Evolutionary conservation across 2,329 filamentous ascomycete genomes (phyloP), one percentile per base, ranked within the genome.

Genomic region (Diaporthe capsici): DNA sequence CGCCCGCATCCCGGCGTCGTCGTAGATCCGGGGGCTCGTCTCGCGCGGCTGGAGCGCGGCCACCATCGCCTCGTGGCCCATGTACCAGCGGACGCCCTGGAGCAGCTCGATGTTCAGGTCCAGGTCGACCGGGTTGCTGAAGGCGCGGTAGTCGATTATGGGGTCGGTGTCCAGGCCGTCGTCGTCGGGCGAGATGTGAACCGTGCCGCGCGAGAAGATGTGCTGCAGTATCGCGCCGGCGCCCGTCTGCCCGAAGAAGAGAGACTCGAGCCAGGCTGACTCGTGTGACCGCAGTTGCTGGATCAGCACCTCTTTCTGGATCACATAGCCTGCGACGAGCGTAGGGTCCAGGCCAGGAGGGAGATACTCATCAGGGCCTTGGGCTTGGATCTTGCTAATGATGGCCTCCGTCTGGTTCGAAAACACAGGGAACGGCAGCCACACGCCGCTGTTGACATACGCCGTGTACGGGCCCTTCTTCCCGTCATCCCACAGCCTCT

Each of bases 81-180:
- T 68, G 73, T 81, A 83, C 5, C 83, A 81, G 34, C 81, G 81
- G 28, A 80, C 81, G 77, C 85, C 86, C 37, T 80, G 82, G 70
- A 86, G 76, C 68, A 83, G 82, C 73, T 86, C 84, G 28, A 84
- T 78, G 78, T 84, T 81, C 47, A 85, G 79, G 68, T 83, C 83
- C 15, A 82, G 75, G 72, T 86, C 85, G 7, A 86, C 76, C 0
- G 84, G 84, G 73, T 86, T 86, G 31, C 78, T 82, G 1, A 85
- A 82, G 2, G 83, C 82, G 10, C 84, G 80, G 75, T 85, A 84
- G 78, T 86, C 85, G 6, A 87, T 82, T 1, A 84, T 61, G 0
- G 85, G 84, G 55, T 83, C 81, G 3, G 78, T 79, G 20, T 79
- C 76, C 9, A 70, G 65, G 67, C 81, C 81, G 4, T 86, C 83